phyloP scores from a whole-genome alignment of 2,329 filamentous ascomycete species.

The Exophiala aquamarina region DNA sequence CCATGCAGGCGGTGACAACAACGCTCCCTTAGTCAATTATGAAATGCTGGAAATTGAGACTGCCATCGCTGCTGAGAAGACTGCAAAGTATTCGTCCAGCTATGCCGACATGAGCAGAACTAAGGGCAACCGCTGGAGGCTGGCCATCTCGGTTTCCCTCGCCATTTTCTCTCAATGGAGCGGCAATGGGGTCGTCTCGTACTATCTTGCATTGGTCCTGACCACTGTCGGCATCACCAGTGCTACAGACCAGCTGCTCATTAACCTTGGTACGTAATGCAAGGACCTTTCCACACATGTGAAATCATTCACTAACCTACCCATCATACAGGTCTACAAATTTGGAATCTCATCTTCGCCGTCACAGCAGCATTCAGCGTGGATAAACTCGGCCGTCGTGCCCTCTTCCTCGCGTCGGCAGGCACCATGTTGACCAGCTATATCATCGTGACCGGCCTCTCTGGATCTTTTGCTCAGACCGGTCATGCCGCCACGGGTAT shows the following conservation, averaged over 20 bases:
- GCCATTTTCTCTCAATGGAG: slow-evolving; percentile 9
- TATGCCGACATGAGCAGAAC: slow-evolving; percentile 25
- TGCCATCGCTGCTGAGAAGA: slow-evolving; percentile 23
- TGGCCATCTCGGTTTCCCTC: slow-evolving; percentile 27
- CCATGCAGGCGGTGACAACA: slow-evolving; percentile 26
- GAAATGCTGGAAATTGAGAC: slow-evolving; percentile 26
- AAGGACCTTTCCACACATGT: too few relatives aligned
- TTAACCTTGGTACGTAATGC: too few relatives aligned
- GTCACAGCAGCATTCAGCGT: slow-evolving; percentile 24
- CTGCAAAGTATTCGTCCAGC: slow-evolving; percentile 15
- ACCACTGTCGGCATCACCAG: slow-evolving; percentile 23
- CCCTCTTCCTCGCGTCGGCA: slow-evolving; percentile 24
- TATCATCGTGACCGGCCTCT: slow-evolving; percentile 27
- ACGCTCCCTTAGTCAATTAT: slow-evolving; percentile 18
- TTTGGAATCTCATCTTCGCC: slow-evolving; percentile 30
- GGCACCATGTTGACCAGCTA: slow-evolving; percentile 28
- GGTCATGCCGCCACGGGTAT: slow-evolving; percentile 20
- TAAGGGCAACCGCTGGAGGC: slow-evolving; percentile 26
- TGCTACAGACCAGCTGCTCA: slow-evolving; percentile 14
- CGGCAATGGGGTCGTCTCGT: slow-evolving; percentile 25
- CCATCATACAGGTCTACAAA: slow-evolving; percentile 17
- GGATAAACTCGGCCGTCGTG: slow-evolving; percentile 27
- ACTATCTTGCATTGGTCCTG: slow-evolving; percentile 22
- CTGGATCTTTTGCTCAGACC: slow-evolving; percentile 24
- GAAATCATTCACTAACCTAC: too few relatives aligned